Percentiles rank a stretch among this genome's conserved stretches.
Evolutionary conservation across 768 basidiomycete species (phyloP).

Genomic region (Lactarius akahatsu): DNA sequence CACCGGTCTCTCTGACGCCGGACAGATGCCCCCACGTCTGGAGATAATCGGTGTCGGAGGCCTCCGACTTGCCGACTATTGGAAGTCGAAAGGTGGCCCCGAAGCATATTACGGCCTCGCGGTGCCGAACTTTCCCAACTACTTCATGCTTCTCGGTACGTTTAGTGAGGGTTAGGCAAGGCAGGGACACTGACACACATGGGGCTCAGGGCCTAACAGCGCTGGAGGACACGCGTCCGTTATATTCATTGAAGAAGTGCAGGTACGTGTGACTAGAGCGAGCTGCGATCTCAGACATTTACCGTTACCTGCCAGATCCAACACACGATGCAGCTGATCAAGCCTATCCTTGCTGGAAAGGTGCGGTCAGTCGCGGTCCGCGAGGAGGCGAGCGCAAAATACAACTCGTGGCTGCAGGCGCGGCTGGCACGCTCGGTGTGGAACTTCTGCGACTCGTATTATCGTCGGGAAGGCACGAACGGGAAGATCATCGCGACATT

Average conservation of each 20-base stretch:
- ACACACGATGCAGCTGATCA: conserved; percentile 49
- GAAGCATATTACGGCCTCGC: conserved; percentile 50
- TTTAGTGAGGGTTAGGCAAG: background rate
- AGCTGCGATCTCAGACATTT: background rate
- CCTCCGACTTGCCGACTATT: conserved; percentile 46
- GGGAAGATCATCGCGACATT: conserved; percentile 50
- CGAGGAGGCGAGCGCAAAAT: conserved; percentile 46
- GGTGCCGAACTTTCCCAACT: conserved; percentile 29
- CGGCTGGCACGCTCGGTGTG: conserved; percentile 51
- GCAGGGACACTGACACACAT: background rate
- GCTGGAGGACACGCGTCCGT: conserved; percentile 58
- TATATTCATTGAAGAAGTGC: conserved; percentile 54
- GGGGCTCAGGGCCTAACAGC: conserved; percentile 45
- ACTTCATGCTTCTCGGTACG: conserved; percentile 28
- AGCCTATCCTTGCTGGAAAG: conserved; percentile 49
- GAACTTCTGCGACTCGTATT: conserved; percentile 55
- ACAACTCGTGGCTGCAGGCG: conserved; percentile 52
- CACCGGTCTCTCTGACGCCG: background rate
- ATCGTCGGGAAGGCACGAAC: conserved; percentile 40
- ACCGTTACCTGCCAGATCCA: conserved; percentile 42
- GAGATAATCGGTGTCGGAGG: conserved; percentile 45
- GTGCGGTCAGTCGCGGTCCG: conserved; percentile 52
- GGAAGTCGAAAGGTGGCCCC: conserved; percentile 47
- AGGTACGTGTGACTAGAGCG: conserved; percentile 38
- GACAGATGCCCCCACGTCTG: conserved; percentile 20